Conservation (phyloP, 2,329 filamentous ascomycete species). For the Fusarium buharicum region DNA sequence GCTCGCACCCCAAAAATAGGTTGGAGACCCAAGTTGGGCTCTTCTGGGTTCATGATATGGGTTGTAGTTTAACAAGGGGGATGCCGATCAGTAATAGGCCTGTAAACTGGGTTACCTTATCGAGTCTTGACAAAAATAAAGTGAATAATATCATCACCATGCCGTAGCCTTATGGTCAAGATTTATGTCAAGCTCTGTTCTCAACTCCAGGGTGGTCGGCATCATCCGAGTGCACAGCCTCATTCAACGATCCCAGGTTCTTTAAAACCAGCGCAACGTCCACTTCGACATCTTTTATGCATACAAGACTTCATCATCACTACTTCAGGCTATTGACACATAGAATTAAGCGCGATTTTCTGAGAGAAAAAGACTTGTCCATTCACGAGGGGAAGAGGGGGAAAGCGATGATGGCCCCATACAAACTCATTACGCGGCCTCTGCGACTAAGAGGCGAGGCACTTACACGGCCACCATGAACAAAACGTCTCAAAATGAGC, state of each 20-base stretch:
- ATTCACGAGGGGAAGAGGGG: conserved; percentile 18
- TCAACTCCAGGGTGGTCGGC: not conserved
- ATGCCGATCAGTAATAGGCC: no score
- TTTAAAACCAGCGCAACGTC: conserved; percentile 14
- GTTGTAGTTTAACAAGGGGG: no score
- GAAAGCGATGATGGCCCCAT: conserved; percentile 16
- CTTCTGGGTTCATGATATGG: no score
- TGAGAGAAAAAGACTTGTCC: not conserved
- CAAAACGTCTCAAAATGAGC: conserved; percentile 1
- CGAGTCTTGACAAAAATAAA: not conserved
- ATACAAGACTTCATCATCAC: not conserved
- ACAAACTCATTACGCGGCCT: conserved; percentile 32
- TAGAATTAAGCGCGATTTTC: conserved; percentile 9
- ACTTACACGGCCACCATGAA: conserved; percentile 15
- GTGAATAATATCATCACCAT: not conserved
- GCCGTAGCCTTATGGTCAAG: not conserved
- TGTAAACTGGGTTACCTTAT: no score
- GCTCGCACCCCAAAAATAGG: no score
- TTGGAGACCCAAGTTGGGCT: no score
- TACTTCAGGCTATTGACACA: not conserved
- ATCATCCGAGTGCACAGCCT: conserved; percentile 28
- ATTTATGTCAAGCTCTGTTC: not conserved
- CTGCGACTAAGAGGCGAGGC: conserved; percentile 6
- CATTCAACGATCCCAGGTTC: not conserved
- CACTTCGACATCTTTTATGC: not conserved